Percentiles rank a stretch among this genome's conserved stretches.
Evolutionary conservation across 768 basidiomycete genomes (phyloP).

Genomic region (Termitomyces sp.): DNA sequence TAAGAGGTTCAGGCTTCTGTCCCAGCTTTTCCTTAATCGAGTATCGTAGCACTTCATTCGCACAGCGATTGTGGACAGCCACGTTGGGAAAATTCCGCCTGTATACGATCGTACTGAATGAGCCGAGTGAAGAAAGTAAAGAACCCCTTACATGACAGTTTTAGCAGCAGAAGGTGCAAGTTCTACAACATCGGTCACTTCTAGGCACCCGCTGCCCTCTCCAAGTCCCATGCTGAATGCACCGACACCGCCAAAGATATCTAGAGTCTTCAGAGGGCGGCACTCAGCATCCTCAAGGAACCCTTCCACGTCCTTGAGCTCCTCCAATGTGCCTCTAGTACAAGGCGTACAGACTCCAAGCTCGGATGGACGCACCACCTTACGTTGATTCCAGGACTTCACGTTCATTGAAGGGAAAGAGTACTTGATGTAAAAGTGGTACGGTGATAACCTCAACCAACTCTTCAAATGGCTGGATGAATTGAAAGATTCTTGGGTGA

Average conservation of each 20-base stretch:
- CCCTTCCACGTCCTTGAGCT: constrained; percentile 25
- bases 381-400: constrained; percentile 35
- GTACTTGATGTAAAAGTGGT: constrained; percentile 60
- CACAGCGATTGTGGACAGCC: constrained; percentile 68
- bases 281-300: constrained; percentile 32
- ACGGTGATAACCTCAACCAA: constrained; percentile 53
- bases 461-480: constrained; percentile 26
- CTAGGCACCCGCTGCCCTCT: constrained; percentile 49
- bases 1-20: constrained; percentile 37
- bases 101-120: constrained; percentile 7
- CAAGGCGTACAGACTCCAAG: constrained; percentile 51
- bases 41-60: constrained; percentile 59
- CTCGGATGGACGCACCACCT: constrained; percentile 30
- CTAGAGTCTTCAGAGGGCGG: constrained; percentile 34
- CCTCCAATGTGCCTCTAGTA: constrained; percentile 25
- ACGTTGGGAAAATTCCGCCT: constrained; percentile 55
- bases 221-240: constrained; percentile 63
- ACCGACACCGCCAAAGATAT: constrained; percentile 55
- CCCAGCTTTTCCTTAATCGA: constrained; percentile 51
- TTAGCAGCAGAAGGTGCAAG: constrained; percentile 73
- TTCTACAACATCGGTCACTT: constrained; percentile 67
- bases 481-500: constrained; percentile 29
- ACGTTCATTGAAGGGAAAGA: constrained; percentile 42
- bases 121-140: not conserved
- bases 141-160: constrained; percentile 52